These are phyloP conservation scores for Solanum bulbocastanum DNA, from an alignment of 257 asterid species.

Conservation along the genomic window DNA sequence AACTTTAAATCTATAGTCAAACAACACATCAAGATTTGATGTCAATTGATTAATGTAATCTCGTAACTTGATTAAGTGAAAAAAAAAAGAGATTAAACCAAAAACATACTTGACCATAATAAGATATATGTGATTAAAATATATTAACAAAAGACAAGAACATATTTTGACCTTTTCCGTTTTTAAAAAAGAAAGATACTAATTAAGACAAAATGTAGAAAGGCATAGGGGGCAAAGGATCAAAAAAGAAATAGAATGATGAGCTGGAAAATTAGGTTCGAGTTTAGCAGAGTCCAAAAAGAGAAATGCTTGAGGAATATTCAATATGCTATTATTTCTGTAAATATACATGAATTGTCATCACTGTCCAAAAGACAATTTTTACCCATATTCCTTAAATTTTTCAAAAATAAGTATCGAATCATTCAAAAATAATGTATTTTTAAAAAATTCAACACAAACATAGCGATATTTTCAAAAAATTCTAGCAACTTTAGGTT, in stretches of 20 bases:
- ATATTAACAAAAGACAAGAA: not conserved
- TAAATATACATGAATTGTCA: not conserved
- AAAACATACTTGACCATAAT: not conserved
- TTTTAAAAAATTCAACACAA: too few species aligned
- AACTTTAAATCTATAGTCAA: not conserved
- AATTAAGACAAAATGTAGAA: not conserved
- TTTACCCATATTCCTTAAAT: too few species aligned
- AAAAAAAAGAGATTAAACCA: not conserved
- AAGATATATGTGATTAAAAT: not conserved
- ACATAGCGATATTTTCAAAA: fast-evolving
- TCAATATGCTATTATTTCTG: not conserved
- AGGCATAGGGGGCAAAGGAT: not conserved
- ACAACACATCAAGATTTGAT: not conserved
- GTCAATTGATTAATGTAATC: not conserved
- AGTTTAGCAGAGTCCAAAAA: not conserved
- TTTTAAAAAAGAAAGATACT: not conserved
- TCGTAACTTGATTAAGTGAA: not conserved
- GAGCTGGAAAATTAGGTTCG: not conserved
- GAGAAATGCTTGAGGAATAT: not conserved
- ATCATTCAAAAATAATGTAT: too few species aligned
- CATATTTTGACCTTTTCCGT: not conserved
- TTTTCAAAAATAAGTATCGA: too few species aligned
- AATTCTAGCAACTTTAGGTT: too few species aligned
- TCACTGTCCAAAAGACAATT: not conserved
- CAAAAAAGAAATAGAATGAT: not conserved